phyloP scores from a whole-genome alignment of 148 eudicot genomes.

The Rhododendron ovatum region DNA sequence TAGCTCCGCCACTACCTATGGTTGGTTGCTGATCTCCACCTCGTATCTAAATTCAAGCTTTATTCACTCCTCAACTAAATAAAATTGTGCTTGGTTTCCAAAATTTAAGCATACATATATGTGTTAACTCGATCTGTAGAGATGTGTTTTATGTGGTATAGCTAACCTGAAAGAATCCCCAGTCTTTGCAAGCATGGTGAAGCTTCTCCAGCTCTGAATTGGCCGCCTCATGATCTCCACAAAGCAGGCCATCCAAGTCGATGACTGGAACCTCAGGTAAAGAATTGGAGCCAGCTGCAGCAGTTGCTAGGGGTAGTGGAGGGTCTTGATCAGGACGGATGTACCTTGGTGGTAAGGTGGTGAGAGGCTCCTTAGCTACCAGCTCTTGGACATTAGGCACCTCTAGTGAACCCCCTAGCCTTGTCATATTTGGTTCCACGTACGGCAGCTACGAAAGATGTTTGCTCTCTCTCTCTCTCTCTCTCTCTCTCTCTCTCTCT shows the following conservation, averaged over 20 bases:
- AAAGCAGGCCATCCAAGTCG: neutral
- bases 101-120: no score
- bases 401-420: neutral
- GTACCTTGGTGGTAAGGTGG: neutral
- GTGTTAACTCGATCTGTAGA: no score
- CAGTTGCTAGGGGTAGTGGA: neutral
- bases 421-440: neutral
- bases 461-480: neutral
- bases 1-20: no score
- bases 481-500: no score
- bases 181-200: neutral
- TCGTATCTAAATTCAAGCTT: no score
- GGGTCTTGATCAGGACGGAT: neutral
- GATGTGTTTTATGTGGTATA: no score
- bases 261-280: neutral
- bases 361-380: neutral
- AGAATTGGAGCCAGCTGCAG: neutral
- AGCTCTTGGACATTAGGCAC: constrained; percentile 1
- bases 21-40: no score
- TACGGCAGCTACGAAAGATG: neutral
- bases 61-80: no score
- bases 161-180: constrained; percentile 9
- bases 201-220: neutral
- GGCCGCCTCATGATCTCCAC: neutral
- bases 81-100: no score